These are phyloP conservation scores for Allantophomopsis cytisporea DNA, from an alignment of 2,329 filamentous ascomycete species.

Conservation along the genomic window DNA sequence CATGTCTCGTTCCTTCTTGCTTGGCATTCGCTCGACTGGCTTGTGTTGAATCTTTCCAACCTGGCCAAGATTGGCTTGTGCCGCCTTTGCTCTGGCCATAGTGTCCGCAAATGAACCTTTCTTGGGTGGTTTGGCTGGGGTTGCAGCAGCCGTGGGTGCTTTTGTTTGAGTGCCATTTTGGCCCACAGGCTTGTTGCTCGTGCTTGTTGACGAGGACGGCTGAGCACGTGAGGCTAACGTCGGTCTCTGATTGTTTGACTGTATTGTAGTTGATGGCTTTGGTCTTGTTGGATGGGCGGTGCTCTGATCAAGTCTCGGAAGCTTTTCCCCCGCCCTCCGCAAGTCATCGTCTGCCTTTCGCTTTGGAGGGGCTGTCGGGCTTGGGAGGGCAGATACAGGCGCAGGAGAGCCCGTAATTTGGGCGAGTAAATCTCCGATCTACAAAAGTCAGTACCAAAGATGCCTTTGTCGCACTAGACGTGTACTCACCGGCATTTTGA, in stretches of 20 bases:
- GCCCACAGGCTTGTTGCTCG: not conserved
- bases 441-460: conserved; percentile 1
- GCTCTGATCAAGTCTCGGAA: conserved; percentile 20
- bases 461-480: no score
- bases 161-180: conserved; percentile 13
- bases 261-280: conserved; percentile 2
- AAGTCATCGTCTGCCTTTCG: conserved; percentile 43
- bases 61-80: conserved; percentile 44
- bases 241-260: not conserved
- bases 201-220: not conserved
- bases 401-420: conserved; percentile 42
- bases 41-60: conserved; percentile 66
- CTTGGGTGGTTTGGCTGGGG: conserved; percentile 35
- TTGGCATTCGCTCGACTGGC: conserved; percentile 48
- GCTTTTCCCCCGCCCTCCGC: conserved; percentile 25
- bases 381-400: conserved; percentile 17
- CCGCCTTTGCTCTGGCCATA: conserved; percentile 56
- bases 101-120: conserved; percentile 66
- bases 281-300: conserved; percentile 11
- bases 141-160: conserved; percentile 3
- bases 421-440: conserved; percentile 45
- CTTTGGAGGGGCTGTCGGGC: conserved; percentile 26
- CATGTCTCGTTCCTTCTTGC: conserved; percentile 31
- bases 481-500: not conserved
- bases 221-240: no score